Conservation (phyloP, 371 early-diverging fungal species). For the Syncephalastrum monosporum region DNA sequence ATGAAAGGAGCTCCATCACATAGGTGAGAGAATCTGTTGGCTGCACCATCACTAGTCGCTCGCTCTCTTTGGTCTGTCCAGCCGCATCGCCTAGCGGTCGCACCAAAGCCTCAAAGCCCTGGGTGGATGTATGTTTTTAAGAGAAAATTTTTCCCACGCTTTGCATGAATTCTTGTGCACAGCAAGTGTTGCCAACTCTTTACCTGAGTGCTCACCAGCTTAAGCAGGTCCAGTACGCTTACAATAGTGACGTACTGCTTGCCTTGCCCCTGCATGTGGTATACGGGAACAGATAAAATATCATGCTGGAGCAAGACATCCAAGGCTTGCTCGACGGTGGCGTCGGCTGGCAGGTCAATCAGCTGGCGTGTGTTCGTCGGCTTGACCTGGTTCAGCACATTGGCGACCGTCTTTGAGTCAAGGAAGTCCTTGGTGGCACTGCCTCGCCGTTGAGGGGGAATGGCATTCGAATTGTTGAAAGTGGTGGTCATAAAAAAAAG, state of each 20-base stretch:
- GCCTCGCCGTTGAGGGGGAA: constrained; percentile 5
- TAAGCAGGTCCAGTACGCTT: constrained; percentile 55
- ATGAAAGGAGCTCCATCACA: constrained; percentile 46
- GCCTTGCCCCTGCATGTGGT: constrained; percentile 32
- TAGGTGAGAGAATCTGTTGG: constrained; percentile 32
- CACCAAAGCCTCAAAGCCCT: constrained; percentile 14
- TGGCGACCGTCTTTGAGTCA: constrained; percentile 41
- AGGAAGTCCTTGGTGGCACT: constrained; percentile 32
- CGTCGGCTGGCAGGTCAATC: constrained; percentile 52
- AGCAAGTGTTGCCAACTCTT: constrained; percentile 8
- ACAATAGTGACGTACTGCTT: constrained; percentile 57
- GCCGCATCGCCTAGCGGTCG: constrained; percentile 41
- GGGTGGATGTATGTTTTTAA: not conserved
- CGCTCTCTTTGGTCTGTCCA: constrained; percentile 33
- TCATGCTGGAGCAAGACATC: constrained; percentile 53
- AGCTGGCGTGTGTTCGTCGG: constrained; percentile 29
- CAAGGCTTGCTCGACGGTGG: constrained; percentile 61
- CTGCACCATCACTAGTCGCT: constrained; percentile 39
- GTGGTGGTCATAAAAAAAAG: constrained; percentile 9
- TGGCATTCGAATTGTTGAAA: constrained; percentile 5
- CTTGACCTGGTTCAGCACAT: constrained; percentile 46
- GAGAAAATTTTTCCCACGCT: constrained; percentile 24
- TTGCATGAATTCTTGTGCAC: constrained; percentile 10
- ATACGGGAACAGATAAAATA: constrained; percentile 62
- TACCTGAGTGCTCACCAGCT: constrained; percentile 42